Base-by-base conservation (phyloP, 371 early-diverging fungal species). In the Apophysomyces elegans region DNA sequence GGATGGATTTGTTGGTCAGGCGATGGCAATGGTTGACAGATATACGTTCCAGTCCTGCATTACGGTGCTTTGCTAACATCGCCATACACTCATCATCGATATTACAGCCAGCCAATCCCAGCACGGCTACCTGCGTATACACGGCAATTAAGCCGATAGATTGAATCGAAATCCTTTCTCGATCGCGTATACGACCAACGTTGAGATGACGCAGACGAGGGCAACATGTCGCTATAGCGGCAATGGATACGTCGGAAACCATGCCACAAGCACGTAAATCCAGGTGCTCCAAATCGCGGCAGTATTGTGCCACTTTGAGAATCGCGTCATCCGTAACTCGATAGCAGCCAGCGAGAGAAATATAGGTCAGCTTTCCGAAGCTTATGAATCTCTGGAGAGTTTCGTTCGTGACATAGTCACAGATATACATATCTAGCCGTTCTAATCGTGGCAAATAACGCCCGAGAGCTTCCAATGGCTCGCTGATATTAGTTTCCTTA, bases 81-180 rank as follows among this genome's bases (percentile, higher is more conserved):
- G 83, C 64, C 65, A 87, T 76, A 39, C 83, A 83, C 13, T 84
- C 83, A 47, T 87, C 88, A 0, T 77, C 77, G 66, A 87, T 78
- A 37, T 81, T 82, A 59, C 86, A 87, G 0, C 88, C 88, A 14
- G 86, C 88, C 21, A 87, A 61, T 0, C 88, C 88, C 9, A 87
- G 61, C 0, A 86, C 86, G 3, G 79, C 72, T 3, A 86, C 76
- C 14, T 80, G 59, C 0, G 85, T 86, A 39, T 81, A 68, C 65
- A 75, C 70, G 0, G 88, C 88, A 69, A 87, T 74, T 46, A 75
- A 67, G 7, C 65, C 72, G 60, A 87, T 84, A n/a, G 85, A 84
- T 39, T 66, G 63, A 14, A 71, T 78, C 0, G 88, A 83, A 37
- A 87, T 85, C 16, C 74, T 78, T 2, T 78, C 71, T 14, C 84